Conservation (phyloP, 2,329 filamentous ascomycete genomes). For the Aquanectria penicillioides region DNA sequence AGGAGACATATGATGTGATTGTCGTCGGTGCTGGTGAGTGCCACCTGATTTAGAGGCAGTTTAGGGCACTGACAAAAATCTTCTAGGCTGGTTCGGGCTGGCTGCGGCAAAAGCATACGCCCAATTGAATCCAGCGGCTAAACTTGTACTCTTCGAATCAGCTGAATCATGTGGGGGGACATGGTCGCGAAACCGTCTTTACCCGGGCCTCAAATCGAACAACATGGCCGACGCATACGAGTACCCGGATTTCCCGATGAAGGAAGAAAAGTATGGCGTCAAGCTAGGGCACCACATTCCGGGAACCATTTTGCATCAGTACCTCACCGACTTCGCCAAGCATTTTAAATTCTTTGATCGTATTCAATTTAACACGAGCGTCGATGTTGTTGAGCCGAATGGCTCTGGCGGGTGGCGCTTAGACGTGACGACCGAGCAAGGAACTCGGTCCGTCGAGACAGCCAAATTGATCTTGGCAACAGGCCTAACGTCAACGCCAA, state of each 20-base stretch:
- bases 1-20: constrained; percentile 36
- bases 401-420: constrained; percentile 32
- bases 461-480: constrained; percentile 61
- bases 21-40: constrained; percentile 38
- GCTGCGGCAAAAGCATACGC: constrained; percentile 62
- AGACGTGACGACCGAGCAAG: constrained; percentile 7
- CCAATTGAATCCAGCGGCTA: constrained; percentile 57
- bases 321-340: constrained; percentile 49
- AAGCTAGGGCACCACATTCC: constrained; percentile 48
- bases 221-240: constrained; percentile 72
- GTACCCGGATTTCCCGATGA: constrained; percentile 72
- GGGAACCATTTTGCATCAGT: constrained; percentile 47
- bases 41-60: too few species aligned
- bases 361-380: constrained; percentile 61
- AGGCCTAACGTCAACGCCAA: constrained; percentile 57
- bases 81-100: constrained; percentile 61
- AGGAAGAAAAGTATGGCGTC: constrained; percentile 53
- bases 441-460: constrained; percentile 33
- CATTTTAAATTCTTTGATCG: constrained; percentile 59
- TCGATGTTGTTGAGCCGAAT: constrained; percentile 53
- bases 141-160: constrained; percentile 61
- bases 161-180: constrained; percentile 65
- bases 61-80: too few species aligned
- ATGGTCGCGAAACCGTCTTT: constrained; percentile 68
- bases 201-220: constrained; percentile 71